Evolutionary conservation across 163 green algal species (phyloP).

Genomic region (Coccomyxa subellipsoidea): DNA sequence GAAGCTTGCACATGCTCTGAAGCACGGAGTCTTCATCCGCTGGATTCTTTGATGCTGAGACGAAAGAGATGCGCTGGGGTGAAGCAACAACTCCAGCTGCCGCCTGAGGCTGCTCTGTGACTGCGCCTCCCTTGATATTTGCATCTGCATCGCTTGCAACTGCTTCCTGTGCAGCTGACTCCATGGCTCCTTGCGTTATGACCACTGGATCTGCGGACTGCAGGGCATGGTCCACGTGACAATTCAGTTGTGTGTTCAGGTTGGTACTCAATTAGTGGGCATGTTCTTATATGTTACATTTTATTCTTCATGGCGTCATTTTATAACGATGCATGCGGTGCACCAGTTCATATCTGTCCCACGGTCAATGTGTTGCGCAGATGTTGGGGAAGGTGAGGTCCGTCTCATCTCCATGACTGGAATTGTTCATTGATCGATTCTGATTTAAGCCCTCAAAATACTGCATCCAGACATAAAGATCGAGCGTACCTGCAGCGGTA

Average conservation of each 20-base stretch:
- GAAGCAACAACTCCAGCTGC: not conserved
- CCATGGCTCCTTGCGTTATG: not conserved
- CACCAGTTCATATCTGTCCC: too few species aligned
- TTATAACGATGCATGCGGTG: too few species aligned
- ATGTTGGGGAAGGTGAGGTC: too few species aligned
- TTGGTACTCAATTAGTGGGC: too few species aligned
- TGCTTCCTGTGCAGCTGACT: not conserved
- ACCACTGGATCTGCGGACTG: not conserved
- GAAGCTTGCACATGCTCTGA: not conserved
- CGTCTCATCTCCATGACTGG: too few species aligned
- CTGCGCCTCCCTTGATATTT: not conserved
- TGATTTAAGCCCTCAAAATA: too few species aligned
- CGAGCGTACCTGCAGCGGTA: not conserved
- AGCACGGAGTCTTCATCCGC: not conserved
- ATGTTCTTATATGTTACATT: too few species aligned
- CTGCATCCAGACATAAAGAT: not conserved
- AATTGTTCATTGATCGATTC: too few species aligned
- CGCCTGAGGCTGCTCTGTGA: not conserved
- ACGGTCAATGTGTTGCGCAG: too few species aligned
- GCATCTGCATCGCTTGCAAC: not conserved
- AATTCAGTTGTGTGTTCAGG: too few species aligned
- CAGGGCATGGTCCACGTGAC: too few species aligned
- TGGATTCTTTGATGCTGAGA: not conserved
- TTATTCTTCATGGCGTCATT: too few species aligned
- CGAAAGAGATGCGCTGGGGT: not conserved